Percentiles rank a stretch among this genome's conserved stretches.
These are phyloP conservation scores for Passiflora organensis DNA, from an alignment of 345 rosid genomes.

Conservation along the genomic window DNA sequence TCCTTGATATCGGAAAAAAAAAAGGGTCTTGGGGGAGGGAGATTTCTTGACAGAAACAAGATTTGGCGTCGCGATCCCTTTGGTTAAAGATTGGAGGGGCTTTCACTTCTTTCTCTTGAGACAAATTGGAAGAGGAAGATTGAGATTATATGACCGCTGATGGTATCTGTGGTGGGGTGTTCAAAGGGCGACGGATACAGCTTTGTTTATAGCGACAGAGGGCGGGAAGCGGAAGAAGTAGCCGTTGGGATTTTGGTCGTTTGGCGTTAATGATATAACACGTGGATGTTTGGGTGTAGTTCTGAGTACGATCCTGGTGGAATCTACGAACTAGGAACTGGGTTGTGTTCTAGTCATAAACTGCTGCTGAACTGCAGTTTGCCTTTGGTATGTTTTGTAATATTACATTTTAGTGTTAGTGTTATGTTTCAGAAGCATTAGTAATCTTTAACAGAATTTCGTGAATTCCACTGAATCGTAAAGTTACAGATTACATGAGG, in stretches of 20 bases:
- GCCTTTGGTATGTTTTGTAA: not conserved
- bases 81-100: no score
- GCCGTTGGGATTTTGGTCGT: not conserved
- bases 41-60: no score
- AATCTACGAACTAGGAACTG: not conserved
- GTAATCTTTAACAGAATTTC: not conserved
- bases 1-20: not conserved
- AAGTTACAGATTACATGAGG: no score
- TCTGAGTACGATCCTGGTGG: not conserved
- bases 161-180: not conserved
- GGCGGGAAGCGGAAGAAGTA: slow-evolving; percentile 1
- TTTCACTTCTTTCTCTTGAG: not conserved
- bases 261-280: not conserved
- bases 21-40: not conserved
- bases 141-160: no score
- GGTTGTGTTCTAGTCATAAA: not conserved
- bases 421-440: not conserved
- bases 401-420: no score
- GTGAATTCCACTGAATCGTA: no score
- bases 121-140: not conserved
- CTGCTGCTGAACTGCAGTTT: no score
- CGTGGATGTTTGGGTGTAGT: not conserved
- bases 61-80: no score
- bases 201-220: not conserved
- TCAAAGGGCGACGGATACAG: not conserved